Evolutionary conservation across 2,329 filamentous ascomycete genomes (phyloP), one percentile per base, ranked within the genome.

Genomic region (Penicillium sp.): DNA sequence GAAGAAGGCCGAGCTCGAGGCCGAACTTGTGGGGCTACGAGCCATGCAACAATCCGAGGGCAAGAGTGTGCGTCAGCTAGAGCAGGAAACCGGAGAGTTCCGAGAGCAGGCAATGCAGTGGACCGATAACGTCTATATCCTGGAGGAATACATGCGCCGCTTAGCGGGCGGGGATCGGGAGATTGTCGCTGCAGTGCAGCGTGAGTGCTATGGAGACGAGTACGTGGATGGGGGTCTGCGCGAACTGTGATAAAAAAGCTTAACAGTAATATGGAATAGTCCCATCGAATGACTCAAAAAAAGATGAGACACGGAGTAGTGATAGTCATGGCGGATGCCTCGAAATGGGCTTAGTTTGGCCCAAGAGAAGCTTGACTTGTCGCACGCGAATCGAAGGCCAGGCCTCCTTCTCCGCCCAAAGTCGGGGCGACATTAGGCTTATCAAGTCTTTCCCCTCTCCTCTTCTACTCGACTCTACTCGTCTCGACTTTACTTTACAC

Each of bases 201-300:
- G 68, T 48, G 70, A 73, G 42, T 75, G 74, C 45, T 85, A 84
- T 58, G 79, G 77, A 8, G 76, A 76, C 21, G 80, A 84, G 60
- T 83, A 76, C 61, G 77, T 79, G 50, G 81, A 85, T 50, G 80
- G 78, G 43, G 76, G 78, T 7, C 67, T 83, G 56, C 69, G 70
- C 24, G 80, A 78, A 54, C 56, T 76, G 2, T 24, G 56, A 51
- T 46, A 31, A 3, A 3, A 54, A 54, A 51, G 52, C 54, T 59
- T 56, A 54, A 49, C 47, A 49, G 28, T 10, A 8, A 7, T 26
- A 26, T 5, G 24, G 28, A 29, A 8, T 29, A 29, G 10, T 7
- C 34, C 15, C 16, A 16, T n/a, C 2, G 6, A 45, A 48, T 51
- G 48, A 43, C 48, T 42, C 28, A 13, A 26, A 43, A 48, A 28